These are phyloP conservation scores for Lippia alba DNA, from an alignment of 305 asterid species.

Conservation along the genomic window DNA sequence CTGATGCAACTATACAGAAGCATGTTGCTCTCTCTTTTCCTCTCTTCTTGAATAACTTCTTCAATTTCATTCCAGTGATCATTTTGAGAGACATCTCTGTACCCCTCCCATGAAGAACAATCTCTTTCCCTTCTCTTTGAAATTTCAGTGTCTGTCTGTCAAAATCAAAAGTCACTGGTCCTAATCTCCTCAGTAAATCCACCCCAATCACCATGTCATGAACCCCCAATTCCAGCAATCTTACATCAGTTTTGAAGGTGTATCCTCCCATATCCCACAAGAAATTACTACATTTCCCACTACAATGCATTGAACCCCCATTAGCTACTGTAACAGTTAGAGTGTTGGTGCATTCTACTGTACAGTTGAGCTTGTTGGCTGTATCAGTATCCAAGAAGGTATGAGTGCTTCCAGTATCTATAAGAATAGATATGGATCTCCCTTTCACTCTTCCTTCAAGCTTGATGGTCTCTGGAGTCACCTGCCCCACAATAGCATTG, in stretches of 20 bases:
- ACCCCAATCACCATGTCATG: not conserved
- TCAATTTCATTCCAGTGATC: too few relatives aligned
- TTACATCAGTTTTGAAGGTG: not conserved
- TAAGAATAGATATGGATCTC: not conserved
- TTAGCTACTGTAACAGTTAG: not conserved
- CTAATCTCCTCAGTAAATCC: not conserved
- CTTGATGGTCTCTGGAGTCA: not conserved
- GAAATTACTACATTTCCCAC: not conserved
- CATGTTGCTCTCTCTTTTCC: too few relatives aligned
- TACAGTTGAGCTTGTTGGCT: not conserved
- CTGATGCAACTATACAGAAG: too few relatives aligned
- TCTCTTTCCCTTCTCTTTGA: too few relatives aligned
- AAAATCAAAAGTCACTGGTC: not conserved
- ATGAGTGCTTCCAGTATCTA: not conserved
- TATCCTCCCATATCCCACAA: not conserved
- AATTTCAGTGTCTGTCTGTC: not conserved
- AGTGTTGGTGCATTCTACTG: not conserved
- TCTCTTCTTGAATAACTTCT: too few relatives aligned
- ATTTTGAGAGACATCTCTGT: too few relatives aligned
- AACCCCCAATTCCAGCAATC: not conserved
- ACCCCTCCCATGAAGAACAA: too few relatives aligned
- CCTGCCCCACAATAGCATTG: not conserved
- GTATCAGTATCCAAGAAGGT: not conserved
- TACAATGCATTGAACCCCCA: not conserved
- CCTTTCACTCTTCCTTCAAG: not conserved